phyloP scores from a whole-genome alignment of 169 alveolate genomes.

The Plasmodium cynomolgi region DNA sequence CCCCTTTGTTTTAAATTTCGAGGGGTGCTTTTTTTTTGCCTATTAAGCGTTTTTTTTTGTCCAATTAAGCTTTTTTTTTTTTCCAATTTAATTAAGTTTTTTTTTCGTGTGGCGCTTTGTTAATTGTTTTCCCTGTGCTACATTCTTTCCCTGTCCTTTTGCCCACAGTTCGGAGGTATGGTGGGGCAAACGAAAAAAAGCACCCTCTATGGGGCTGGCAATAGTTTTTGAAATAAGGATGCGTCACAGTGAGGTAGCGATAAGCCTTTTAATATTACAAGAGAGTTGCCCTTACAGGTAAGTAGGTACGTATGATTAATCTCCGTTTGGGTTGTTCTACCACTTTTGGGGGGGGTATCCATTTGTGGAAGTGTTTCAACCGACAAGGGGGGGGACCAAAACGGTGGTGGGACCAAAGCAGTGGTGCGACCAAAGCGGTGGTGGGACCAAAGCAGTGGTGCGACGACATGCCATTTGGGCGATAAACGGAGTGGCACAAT shows the following conservation, averaged over 20 bases:
- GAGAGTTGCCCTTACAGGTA: neutral
- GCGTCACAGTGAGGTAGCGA: neutral
- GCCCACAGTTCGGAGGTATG: neutral
- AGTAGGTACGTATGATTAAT: neutral
- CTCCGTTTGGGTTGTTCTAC: neutral
- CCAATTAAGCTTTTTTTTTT: neutral
- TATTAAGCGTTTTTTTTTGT: neutral
- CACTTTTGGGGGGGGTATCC: neutral
- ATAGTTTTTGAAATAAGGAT: neutral
- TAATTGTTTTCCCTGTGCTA: neutral
- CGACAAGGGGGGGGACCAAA: neutral
- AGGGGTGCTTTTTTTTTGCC: neutral
- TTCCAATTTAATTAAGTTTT: too few relatives aligned
- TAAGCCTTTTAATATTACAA: neutral
- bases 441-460: neutral
- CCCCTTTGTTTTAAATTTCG: neutral
- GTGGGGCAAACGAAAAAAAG: neutral
- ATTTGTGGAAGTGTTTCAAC: neutral
- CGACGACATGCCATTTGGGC: neutral
- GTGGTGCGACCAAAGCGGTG: neutral
- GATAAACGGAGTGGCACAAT: neutral
- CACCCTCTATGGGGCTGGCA: neutral
- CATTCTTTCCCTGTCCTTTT: neutral
- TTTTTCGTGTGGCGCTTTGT: neutral
- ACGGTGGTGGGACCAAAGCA: too few relatives aligned